Percentiles rank a stretch among this genome's conserved stretches.
Evolutionary conservation across 2,329 filamentous ascomycete species (phyloP).

Genomic region (Penicillium sp.): DNA sequence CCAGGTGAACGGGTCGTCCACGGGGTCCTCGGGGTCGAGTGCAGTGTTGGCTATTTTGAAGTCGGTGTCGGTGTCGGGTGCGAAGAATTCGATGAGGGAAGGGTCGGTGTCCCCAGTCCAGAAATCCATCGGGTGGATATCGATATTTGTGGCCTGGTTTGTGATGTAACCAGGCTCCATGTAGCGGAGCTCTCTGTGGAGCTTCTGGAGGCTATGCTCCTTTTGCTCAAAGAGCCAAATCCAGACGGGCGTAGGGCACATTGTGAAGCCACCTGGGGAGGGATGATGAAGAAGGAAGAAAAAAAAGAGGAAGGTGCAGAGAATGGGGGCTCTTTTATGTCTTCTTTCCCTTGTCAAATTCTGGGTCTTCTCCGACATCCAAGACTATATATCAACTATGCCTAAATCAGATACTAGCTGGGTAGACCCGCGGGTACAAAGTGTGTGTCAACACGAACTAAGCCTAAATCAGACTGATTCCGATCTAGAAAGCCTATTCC

Average conservation of each 20-base stretch:
- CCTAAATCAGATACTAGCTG: neutral
- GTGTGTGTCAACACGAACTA: neutral
- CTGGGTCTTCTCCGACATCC: neutral
- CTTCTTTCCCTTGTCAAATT: neutral
- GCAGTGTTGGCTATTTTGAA: neutral
- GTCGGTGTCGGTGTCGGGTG: neutral
- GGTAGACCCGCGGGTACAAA: neutral
- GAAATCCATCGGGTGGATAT: neutral
- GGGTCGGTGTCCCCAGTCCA: neutral
- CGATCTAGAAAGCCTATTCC: neutral
- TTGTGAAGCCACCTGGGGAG: neutral
- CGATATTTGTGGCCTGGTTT: neutral
- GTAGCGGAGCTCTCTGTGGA: neutral
- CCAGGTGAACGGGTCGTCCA: neutral
- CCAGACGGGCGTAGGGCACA: neutral
- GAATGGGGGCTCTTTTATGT: neutral
- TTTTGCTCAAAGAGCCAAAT: neutral
- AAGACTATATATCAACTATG: neutral
- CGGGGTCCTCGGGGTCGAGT: neutral
- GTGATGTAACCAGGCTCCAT: neutral
- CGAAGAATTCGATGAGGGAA: neutral
- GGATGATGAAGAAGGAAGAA: neutral
- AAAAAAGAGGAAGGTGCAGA: neutral
- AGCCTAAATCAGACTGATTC: neutral
- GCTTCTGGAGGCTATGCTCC: neutral